Percentiles rank a stretch among this genome's conserved stretches.
phyloP scores from a whole-genome alignment of 139 green algal genomes.

The Micractinium sp. region DNA sequence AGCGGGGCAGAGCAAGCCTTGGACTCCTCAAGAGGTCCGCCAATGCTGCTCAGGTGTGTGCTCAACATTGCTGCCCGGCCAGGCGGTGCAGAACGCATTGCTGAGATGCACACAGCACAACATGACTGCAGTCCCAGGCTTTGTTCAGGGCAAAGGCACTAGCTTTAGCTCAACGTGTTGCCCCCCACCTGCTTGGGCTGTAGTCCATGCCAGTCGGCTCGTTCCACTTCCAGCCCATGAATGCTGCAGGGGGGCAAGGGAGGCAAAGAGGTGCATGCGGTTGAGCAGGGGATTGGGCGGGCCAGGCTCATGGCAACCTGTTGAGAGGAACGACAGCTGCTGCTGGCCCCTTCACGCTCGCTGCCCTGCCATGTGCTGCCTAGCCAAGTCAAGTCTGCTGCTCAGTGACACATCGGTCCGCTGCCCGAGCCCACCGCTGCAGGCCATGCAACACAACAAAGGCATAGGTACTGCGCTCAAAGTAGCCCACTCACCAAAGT shows the following conservation, averaged over 20 bases:
- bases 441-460: too few species aligned
- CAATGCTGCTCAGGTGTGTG: too few species aligned
- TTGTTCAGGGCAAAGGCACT: neutral
- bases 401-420: too few species aligned
- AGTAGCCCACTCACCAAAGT: conserved; percentile 1
- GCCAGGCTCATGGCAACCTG: too few species aligned
- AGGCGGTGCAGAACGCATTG: neutral
- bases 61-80: too few species aligned
- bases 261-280: neutral
- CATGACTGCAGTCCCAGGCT: neutral
- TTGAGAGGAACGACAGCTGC: too few species aligned
- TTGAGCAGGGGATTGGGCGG: too few species aligned
- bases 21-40: too few species aligned
- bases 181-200: conserved; percentile 28
- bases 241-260: conserved; percentile 39
- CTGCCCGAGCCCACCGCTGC: too few species aligned
- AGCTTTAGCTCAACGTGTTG: neutral
- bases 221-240: conserved; percentile 69
- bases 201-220: neutral
- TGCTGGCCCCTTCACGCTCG: neutral
- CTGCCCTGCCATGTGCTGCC: neutral
- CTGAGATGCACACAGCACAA: neutral
- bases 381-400: too few species aligned
- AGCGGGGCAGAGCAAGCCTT: too few species aligned
- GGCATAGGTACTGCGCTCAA: too few species aligned